phyloP scores from a whole-genome alignment of 1,284 basidiomycete species.

The Cryptococcus sp. region DNA sequence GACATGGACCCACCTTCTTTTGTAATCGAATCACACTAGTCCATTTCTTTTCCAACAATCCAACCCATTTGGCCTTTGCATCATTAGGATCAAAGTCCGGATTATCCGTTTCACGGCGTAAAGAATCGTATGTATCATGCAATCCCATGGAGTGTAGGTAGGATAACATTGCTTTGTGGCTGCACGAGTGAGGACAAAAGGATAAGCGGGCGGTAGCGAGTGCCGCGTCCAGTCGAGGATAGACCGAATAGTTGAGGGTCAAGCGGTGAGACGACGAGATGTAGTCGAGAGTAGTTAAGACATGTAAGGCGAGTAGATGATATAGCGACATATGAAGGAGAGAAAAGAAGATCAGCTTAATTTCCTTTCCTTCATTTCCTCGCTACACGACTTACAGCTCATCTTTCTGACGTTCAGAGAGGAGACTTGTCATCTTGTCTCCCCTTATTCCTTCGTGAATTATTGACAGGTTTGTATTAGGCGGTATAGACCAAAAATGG shows the following conservation, averaged over 20 bases:
- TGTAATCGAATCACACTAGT: constrained; percentile 86
- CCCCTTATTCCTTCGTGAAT: constrained; percentile 9
- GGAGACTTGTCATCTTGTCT: constrained; percentile 43
- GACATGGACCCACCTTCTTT: constrained; percentile 75
- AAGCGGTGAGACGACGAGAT: not conserved
- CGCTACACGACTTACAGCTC: constrained; percentile 78
- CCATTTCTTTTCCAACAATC: constrained; percentile 91
- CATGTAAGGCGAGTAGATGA: too few relatives aligned
- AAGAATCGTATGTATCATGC: constrained; percentile 58
- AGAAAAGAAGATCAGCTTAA: too few relatives aligned
- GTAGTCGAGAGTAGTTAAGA: too few relatives aligned
- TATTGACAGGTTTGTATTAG: too few relatives aligned
- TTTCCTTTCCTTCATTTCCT: too few relatives aligned
- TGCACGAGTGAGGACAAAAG: constrained; percentile 37
- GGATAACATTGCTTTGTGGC: constrained; percentile 79
- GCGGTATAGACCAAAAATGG: too few relatives aligned
- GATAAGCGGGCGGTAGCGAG: constrained; percentile 10
- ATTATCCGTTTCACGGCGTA: constrained; percentile 57
- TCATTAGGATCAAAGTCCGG: constrained; percentile 66
- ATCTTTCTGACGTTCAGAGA: constrained; percentile 75
- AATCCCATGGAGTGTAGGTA: constrained; percentile 70
- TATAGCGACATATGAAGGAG: too few relatives aligned
- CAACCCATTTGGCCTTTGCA: constrained; percentile 75
- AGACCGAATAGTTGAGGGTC: too few relatives aligned
- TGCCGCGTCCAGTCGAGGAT: too few relatives aligned